Evolutionary conservation across 345 rosid species (phyloP).

Genomic region (Sisymbrium irio): DNA sequence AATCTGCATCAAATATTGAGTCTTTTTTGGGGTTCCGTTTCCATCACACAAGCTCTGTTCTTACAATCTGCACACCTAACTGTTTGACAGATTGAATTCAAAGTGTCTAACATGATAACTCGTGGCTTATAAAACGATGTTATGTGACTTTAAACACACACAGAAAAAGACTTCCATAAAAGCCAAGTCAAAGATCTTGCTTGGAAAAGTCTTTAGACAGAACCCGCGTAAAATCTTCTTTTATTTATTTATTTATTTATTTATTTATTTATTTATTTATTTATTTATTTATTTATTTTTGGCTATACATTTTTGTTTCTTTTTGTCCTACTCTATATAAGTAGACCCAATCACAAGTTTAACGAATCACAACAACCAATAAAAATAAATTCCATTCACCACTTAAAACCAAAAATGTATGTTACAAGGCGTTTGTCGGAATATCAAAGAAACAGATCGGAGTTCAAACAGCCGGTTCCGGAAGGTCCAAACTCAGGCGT

Average conservation of each 20-base stretch:
- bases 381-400: neutral
- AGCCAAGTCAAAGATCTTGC: neutral
- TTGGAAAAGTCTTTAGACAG: slow-evolving; percentile 15
- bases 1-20: neutral
- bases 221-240: neutral
- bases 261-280: too few relatives aligned
- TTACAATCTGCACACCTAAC: neutral
- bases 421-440: slow-evolving; percentile 41
- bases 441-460: slow-evolving; percentile 36
- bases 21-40: neutral
- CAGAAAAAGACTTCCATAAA: neutral
- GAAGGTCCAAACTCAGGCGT: slow-evolving; percentile 57
- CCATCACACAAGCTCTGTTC: neutral
- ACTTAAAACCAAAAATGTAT: slow-evolving; percentile 20
- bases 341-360: neutral
- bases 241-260: too few relatives aligned
- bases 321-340: neutral
- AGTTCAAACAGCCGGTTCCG: slow-evolving; percentile 30
- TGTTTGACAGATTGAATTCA: neutral
- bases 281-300: neutral
- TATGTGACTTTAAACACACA: neutral
- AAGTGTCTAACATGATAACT: neutral
- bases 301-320: neutral
- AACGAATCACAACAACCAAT: neutral
- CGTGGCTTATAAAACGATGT: neutral